These are phyloP conservation scores for Tetrapyrgos nigripes DNA, from an alignment of 1,284 basidiomycete species.

Conservation along the genomic window DNA sequence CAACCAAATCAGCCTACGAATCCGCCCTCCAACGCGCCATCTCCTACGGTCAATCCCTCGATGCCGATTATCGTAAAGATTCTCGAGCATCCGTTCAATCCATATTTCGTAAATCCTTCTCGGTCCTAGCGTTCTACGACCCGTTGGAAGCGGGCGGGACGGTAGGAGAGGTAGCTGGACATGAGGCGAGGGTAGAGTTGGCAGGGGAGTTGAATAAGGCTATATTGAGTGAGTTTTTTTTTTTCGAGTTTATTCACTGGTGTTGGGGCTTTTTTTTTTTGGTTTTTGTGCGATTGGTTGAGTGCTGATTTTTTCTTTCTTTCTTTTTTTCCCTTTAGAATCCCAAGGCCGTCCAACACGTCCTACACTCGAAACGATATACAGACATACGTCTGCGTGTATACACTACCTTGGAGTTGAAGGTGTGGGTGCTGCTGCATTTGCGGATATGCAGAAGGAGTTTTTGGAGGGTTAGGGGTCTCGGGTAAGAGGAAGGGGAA, in stretches of 20 bases:
- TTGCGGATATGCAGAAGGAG: conserved; percentile 78
- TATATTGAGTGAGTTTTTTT: conserved; percentile 70
- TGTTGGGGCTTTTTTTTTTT: conserved; percentile 1
- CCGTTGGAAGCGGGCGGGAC: conserved; percentile 69
- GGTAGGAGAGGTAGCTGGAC: conserved; percentile 69
- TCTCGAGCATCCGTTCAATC: conserved; percentile 63
- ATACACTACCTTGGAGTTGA: conserved; percentile 71
- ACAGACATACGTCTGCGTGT: conserved; percentile 72
- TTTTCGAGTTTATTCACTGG: too few relatives aligned
- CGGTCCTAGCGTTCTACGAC: conserved; percentile 80
- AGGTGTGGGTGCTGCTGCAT: conserved; percentile 78
- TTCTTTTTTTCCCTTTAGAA: too few relatives aligned
- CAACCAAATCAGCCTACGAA: conserved; percentile 51
- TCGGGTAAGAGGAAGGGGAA: too few relatives aligned
- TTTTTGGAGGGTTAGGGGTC: conserved; percentile 57
- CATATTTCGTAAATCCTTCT: conserved; percentile 74
- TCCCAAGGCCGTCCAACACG: conserved; percentile 76
- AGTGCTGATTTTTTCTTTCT: background rate
- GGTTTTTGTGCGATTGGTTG: too few relatives aligned
- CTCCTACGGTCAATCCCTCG: conserved; percentile 70
- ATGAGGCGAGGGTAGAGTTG: conserved; percentile 66
- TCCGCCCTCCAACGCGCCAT: conserved; percentile 69
- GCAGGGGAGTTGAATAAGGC: conserved; percentile 82
- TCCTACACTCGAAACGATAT: conserved; percentile 77
- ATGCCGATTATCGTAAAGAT: conserved; percentile 70